A percentile compares a stretch with the other conserved stretches of the same genome.
Conservation (phyloP, 768 basidiomycete species). For the Cytidiella melzeri region DNA sequence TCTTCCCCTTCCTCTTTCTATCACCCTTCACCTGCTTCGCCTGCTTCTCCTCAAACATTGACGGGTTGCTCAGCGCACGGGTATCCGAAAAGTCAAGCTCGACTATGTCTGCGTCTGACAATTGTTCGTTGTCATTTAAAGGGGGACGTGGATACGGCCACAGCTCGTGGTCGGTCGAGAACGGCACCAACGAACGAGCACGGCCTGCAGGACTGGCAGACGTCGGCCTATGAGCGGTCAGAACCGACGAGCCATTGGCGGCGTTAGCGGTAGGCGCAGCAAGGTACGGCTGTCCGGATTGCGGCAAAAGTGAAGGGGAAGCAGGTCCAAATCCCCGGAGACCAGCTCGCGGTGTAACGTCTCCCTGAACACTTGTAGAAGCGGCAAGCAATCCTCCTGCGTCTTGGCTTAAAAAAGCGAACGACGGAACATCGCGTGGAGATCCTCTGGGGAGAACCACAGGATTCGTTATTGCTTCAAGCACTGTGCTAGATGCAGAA, state of each 20-base stretch:
- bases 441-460: slow-evolving; percentile 6
- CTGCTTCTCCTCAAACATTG: slow-evolving; percentile 37
- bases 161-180: slow-evolving; percentile 57
- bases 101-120: slow-evolving; percentile 47
- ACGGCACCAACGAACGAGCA: slow-evolving; percentile 43
- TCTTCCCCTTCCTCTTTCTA: slow-evolving; percentile 23
- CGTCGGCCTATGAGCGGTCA: background rate
- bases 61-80: slow-evolving; percentile 63
- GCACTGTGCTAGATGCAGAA: slow-evolving; percentile 14
- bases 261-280: background rate
- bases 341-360: slow-evolving; percentile 60
- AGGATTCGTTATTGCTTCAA: slow-evolving; percentile 7
- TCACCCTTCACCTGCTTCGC: slow-evolving; percentile 23
- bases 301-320: slow-evolving; percentile 8
- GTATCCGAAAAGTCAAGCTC: slow-evolving; percentile 75
- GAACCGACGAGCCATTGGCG: background rate
- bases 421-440: background rate
- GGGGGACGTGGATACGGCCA: slow-evolving; percentile 62
- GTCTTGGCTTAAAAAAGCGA: background rate
- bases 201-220: slow-evolving; percentile 5
- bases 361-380: slow-evolving; percentile 26
- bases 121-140: slow-evolving; percentile 31
- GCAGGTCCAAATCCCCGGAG: slow-evolving; percentile 25
- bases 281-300: slow-evolving; percentile 5
- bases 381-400: background rate